Conservation (phyloP, 345 rosid genomes). For the Gossypium mustelinum region DNA sequence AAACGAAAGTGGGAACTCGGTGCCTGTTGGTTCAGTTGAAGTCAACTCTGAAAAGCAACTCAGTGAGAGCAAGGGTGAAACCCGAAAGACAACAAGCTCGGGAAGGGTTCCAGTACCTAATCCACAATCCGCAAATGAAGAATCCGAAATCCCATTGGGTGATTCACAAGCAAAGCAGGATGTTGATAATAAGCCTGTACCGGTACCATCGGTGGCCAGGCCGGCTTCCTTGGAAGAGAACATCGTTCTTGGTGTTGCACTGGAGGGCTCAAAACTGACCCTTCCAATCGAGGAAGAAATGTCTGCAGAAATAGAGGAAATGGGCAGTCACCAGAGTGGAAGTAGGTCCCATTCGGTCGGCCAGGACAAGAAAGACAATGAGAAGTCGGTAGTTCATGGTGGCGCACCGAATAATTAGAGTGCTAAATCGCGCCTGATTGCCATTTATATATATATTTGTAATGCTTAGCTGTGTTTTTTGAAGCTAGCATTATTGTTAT, state of each 20-base stretch:
- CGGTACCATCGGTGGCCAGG: constrained; percentile 31
- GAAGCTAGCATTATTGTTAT: constrained; percentile 30
- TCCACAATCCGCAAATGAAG: constrained; percentile 23
- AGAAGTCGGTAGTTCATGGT: constrained; percentile 30
- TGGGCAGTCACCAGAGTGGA: constrained; percentile 41
- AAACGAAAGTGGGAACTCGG: constrained; percentile 12
- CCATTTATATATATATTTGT: neutral
- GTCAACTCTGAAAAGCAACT: constrained; percentile 25
- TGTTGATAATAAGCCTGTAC: constrained; percentile 30
- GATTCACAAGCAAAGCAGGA: constrained; percentile 37
- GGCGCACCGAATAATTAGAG: constrained; percentile 14
- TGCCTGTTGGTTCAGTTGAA: constrained; percentile 16
- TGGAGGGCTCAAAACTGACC: constrained; percentile 85
- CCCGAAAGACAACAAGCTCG: constrained; percentile 18
- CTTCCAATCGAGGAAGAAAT: constrained; percentile 79
- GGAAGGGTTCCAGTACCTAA: constrained; percentile 20
- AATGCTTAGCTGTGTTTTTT: constrained; percentile 47
- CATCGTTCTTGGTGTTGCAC: constrained; percentile 80
- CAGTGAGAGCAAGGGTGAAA: constrained; percentile 25
- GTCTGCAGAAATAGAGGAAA: constrained; percentile 48
- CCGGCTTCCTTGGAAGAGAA: constrained; percentile 70
- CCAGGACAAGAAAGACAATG: constrained; percentile 43
- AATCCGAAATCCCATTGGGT: constrained; percentile 14
- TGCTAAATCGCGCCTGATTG: neutral
- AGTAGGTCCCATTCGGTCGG: constrained; percentile 21